These are phyloP conservation scores for Elsinoe australis DNA, from an alignment of 2,329 filamentous ascomycete genomes.

Conservation along the genomic window DNA sequence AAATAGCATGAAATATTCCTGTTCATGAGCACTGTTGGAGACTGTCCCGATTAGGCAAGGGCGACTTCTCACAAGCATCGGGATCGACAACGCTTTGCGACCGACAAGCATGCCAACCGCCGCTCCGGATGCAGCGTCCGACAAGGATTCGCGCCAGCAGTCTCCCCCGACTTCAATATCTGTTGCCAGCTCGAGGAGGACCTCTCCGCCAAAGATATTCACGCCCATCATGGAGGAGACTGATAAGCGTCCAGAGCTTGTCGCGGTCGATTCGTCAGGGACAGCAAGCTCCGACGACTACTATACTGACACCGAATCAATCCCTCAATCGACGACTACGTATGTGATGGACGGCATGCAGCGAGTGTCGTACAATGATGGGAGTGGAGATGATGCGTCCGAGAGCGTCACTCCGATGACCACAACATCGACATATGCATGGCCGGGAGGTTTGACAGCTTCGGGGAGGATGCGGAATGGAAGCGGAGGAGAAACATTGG, in stretches of 20 bases:
- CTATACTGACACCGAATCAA: slow-evolving; percentile 19
- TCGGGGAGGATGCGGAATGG: slow-evolving; percentile 15
- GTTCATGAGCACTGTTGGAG: too few species aligned
- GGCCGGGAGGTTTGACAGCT: slow-evolving; percentile 21
- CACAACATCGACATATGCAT: slow-evolving; percentile 26
- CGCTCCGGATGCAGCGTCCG: slow-evolving; percentile 2
- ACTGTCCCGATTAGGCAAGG: too few species aligned
- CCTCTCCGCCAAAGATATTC: slow-evolving; percentile 15
- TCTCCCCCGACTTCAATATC: neutral
- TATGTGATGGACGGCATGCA: slow-evolving; percentile 13
- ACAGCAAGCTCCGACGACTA: slow-evolving; percentile 26
- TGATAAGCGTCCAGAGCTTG: slow-evolving; percentile 26
- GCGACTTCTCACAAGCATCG: too few species aligned
- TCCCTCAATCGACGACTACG: slow-evolving; percentile 8
- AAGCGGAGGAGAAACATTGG: slow-evolving; percentile 19
- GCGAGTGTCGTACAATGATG: slow-evolving; percentile 17
- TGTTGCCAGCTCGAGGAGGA: neutral
- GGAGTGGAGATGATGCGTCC: slow-evolving; percentile 17
- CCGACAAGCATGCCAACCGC: neutral
- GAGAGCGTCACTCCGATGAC: slow-evolving; percentile 26
- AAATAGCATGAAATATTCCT: too few species aligned
- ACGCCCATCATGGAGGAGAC: slow-evolving; percentile 29
- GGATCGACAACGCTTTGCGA: neutral
- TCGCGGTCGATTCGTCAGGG: slow-evolving; percentile 28
- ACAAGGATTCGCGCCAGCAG: neutral